Evolutionary conservation across 2,329 filamentous ascomycete species (phyloP).

Genomic region (Furcasterigmium furcatum): DNA sequence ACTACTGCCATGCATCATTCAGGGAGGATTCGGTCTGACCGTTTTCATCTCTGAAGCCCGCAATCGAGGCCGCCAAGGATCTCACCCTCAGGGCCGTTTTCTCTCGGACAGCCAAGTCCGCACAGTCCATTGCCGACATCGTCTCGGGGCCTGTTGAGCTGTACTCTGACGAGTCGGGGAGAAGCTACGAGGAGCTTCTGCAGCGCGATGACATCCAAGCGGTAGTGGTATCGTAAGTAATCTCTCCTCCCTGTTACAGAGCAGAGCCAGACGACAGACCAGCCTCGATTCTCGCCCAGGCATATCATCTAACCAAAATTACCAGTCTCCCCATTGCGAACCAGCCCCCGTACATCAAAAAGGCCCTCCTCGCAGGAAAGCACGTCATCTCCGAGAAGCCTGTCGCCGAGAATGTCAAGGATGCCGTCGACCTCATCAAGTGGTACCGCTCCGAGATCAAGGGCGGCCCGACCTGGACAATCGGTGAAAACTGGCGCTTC

Average conservation of each 20-base stretch:
- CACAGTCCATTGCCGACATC: too few relatives aligned
- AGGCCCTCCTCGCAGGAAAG: conserved; percentile 44
- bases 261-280: too few relatives aligned
- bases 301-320: background rate
- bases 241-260: background rate
- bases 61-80: too few relatives aligned
- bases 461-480: conserved; percentile 45
- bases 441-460: conserved; percentile 21
- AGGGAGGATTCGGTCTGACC: too few relatives aligned
- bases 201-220: background rate
- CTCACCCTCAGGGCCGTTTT: too few relatives aligned
- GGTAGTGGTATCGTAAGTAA: background rate
- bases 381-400: conserved; percentile 57
- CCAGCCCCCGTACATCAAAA: conserved; percentile 56
- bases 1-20: too few relatives aligned
- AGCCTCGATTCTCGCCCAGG: too few relatives aligned
- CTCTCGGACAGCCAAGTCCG: too few relatives aligned
- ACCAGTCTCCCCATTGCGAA: conserved; percentile 52
- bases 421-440: conserved; percentile 40
- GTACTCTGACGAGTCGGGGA: too few relatives aligned
- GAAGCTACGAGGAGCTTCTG: background rate
- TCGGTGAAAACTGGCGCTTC: conserved; percentile 75
- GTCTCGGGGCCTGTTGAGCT: too few relatives aligned
- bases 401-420: conserved; percentile 36
- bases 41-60: too few relatives aligned